phyloP scores from a whole-genome alignment of 1,284 basidiomycete species.

The Moesziomyces aphidis region DNA sequence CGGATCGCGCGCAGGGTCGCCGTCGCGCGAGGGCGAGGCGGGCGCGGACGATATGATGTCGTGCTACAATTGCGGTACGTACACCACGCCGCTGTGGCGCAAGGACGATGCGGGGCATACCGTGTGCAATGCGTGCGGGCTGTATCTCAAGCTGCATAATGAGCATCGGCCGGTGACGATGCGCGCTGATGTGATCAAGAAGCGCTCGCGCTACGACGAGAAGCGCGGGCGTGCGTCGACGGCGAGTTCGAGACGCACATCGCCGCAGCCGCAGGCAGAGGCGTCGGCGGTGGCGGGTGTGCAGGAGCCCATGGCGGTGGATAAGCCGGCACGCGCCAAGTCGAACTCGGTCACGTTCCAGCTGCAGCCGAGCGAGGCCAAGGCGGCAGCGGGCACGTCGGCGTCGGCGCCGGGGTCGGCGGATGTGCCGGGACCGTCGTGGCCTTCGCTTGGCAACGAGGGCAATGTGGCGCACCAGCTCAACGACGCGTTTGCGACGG shows the following conservation, averaged over 20 bases:
- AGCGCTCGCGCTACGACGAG: slow-evolving; percentile 61
- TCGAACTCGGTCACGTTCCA: slow-evolving; percentile 29
- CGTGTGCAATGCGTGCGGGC: slow-evolving; percentile 63
- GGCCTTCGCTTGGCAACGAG: slow-evolving; percentile 14
- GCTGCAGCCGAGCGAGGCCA: slow-evolving; percentile 6
- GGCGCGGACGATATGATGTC: slow-evolving; percentile 44
- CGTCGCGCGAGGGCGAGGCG: slow-evolving; percentile 26
- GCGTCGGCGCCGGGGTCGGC: slow-evolving; percentile 23
- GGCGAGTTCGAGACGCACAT: slow-evolving; percentile 27
- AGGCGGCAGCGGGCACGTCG: background rate
- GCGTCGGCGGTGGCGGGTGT: background rate
- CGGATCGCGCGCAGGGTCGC: slow-evolving; percentile 32
- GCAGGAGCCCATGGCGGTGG: slow-evolving; percentile 27
- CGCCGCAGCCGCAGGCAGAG: slow-evolving; percentile 36
- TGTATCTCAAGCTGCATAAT: slow-evolving; percentile 63
- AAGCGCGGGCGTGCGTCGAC: slow-evolving; percentile 33
- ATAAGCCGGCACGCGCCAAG: slow-evolving; percentile 23
- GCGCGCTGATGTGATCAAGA: slow-evolving; percentile 65
- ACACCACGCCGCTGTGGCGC: slow-evolving; percentile 64
- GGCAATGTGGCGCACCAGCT: slow-evolving; percentile 22
- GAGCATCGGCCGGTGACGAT: slow-evolving; percentile 60
- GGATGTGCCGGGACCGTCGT: slow-evolving; percentile 1
- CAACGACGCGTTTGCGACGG: slow-evolving; percentile 28
- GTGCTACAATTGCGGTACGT: slow-evolving; percentile 66
- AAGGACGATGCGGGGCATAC: slow-evolving; percentile 61